Evolutionary conservation across 305 asterid genomes (phyloP).

Genomic region (Fraxinus nigra): DNA sequence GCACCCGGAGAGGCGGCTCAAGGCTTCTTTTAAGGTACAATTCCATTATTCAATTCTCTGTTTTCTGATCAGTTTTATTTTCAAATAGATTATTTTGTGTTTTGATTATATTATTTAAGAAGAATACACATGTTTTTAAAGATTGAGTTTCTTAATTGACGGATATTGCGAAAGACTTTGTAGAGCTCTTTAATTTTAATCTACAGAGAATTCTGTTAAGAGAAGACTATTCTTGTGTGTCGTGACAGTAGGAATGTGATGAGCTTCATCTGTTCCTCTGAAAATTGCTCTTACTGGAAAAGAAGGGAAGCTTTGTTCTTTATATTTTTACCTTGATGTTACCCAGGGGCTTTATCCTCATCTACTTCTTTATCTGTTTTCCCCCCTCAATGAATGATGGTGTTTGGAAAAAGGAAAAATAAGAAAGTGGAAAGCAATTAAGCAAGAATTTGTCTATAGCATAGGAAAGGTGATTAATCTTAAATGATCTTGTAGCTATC

Average conservation of each 20-base stretch:
- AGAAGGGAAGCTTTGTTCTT: not conserved
- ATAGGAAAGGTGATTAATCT: not conserved
- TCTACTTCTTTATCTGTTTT: not conserved
- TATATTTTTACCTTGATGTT: not conserved
- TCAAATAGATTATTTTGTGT: not conserved
- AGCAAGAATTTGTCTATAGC: not conserved
- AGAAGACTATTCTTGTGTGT: not conserved
- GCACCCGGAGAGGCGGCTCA: conserved; percentile 93
- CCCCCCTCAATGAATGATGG: not conserved
- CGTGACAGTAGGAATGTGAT: not conserved
- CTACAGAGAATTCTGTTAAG: not conserved
- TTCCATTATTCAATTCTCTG: not conserved
- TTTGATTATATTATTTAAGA: not conserved
- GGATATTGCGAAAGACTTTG: not conserved
- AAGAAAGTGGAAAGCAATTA: not conserved
- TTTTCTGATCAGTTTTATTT: not conserved
- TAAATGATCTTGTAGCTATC: not conserved
- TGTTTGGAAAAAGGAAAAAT: not conserved
- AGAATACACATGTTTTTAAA: not conserved
- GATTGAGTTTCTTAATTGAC: not conserved
- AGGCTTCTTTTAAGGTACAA: conserved; percentile 83
- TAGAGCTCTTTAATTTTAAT: not conserved
- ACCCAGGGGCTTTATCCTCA: not conserved
- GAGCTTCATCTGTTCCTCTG: not conserved
- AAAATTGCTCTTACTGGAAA: not conserved